Evolutionary conservation across 108 stramenopile species (phyloP), one percentile per base, ranked within the genome.

Genomic region (Thalassiosira profunda): DNA sequence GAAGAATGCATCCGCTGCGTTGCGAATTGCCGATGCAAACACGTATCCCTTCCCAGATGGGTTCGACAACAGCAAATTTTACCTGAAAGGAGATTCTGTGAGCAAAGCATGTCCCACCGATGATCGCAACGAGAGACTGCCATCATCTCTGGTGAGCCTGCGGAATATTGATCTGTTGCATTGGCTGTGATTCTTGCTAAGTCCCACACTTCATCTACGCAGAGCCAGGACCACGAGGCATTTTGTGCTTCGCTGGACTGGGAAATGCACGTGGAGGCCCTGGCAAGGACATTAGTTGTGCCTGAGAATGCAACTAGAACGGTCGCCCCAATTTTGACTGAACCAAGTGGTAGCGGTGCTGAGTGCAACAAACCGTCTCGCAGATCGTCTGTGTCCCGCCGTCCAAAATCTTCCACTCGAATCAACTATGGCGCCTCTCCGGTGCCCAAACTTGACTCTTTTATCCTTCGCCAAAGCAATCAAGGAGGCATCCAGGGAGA

Each of bases 271-370:
- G 94, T 91, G 10, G 38, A 72, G 4, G 91, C 83, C 5, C 72
- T 95, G 26, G 83, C 85, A 7, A 52, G 53, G 11, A 93, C 90
- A 17, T 63, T 95, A 17, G 88, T 95, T 54, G 84, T 95, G 7
- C 94, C 94, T 24, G 56, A 81, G 21, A 79, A 87, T 30, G 47
- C 33, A 43, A 62, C 60, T 42, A 83, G 84, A 47, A 72, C 45
- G 12, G 44, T 54, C n/a, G 65, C 34, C 48, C 71, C 71, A 10
- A 70, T 88, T 28, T 58, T 83, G 25, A 42, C 41, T 29, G 49
- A 58, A 35, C 47, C 46, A 42, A 20, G 11, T 23, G 20, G 12
- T 26, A 33, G 29, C 48, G 20, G 9, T 11, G 31, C 24, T 31
- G 23, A 59, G 45, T 25, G 8, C 20, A 18, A 55, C 54, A 20